Base-by-base conservation (phyloP, 306 rosid genomes). In the Hylodesmum podocarpum region DNA sequence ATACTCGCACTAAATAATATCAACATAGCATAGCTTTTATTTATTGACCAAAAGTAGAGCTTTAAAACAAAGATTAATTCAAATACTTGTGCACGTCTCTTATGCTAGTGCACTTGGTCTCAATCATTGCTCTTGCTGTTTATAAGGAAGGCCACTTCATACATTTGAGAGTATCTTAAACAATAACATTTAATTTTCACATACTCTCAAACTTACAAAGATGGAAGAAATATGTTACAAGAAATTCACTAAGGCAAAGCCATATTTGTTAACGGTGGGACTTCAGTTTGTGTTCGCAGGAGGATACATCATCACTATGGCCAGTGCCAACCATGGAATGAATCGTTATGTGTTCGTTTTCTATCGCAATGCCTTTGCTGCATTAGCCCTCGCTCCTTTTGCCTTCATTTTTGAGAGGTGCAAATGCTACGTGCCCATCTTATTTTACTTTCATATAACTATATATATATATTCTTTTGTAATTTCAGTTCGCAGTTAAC, bases 251-350 rank as follows among this genome's bases (percentile, higher is more conserved):
- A 87, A 80, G 84, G 76, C 85, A 21, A 90, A 81, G 66, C 94
- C 96, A 62, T 93, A 87, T 66, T 28, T 86, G 74, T 73, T 87
- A 33, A 80, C 84, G 10, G 80, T 93, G 50, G 87, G 80, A 27
- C 68, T 93, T 43, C 98, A 90, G 9, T 86, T 86, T 61, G 90
- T 94, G 10, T 55, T 73, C 3, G 97, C 91, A 4, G 96, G 97
- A 75, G 77, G 84, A 44, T 85, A 61, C 67, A 72, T 88, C 6
- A 76, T 89, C 37, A 81, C 85, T 77, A 78, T 75, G 83, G 90
- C 80, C 0, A 88, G 86, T 80, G 76, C 88, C 66, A 88, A 66
- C 70, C 87, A 47, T 18, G 97, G 91, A 73, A 85, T 87, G 91
- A 88, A 53, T 27, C 93, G 87, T 54, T 92, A 71, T 58, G 91